Evolutionary conservation across 2,329 filamentous ascomycete species (phyloP), one percentile per base, ranked within the genome.

Genomic region (Fusarium sp.): DNA sequence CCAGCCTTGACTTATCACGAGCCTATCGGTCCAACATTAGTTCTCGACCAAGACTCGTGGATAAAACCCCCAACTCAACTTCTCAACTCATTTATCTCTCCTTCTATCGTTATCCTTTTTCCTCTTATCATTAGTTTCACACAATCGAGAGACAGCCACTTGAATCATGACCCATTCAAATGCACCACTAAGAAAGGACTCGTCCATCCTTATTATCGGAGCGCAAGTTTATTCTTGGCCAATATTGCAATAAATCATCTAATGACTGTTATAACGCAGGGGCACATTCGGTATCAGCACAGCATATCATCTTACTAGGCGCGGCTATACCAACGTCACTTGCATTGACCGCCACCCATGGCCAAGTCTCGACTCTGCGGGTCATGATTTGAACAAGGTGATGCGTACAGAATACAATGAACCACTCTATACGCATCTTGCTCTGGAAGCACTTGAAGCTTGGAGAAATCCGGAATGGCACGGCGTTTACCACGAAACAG

Each of bases 301-400:
- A 4, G 59, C 59, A 4, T 54, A 54, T 15, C 59, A 63, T 10
- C 21, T 71, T 6, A 56, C 29, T 3, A 38, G 59, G 18, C 65
- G 68, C 4, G 69, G 68, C 15, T 71, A 69, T 21, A 57, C 41
- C 39, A 56, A 69, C 18, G 28, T 71, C 15, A 63, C 55, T 8
- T 71, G 69, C 8, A 57, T 71, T 3, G 65, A 71, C n/a, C 61
- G 62, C 2, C 57, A 69, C n/a, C 64, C 68, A 42, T 70, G 60
- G 60, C 69, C 69, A 0, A 71, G 69, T 18, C 23, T 63, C 10
- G 69, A 71, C 37, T 71, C 68, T 20, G 69, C 69, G 5, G 68
- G 69, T 2, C 38, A 69, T n/a, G 69, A 71, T 39, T 33, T 70
- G 13, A 71, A 71, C 29, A 71, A 71, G n/a, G 54, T 63, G 6